Evolutionary conservation across 2,329 filamentous ascomycete genomes (phyloP).

Genomic region (Waltergamsia citrina): DNA sequence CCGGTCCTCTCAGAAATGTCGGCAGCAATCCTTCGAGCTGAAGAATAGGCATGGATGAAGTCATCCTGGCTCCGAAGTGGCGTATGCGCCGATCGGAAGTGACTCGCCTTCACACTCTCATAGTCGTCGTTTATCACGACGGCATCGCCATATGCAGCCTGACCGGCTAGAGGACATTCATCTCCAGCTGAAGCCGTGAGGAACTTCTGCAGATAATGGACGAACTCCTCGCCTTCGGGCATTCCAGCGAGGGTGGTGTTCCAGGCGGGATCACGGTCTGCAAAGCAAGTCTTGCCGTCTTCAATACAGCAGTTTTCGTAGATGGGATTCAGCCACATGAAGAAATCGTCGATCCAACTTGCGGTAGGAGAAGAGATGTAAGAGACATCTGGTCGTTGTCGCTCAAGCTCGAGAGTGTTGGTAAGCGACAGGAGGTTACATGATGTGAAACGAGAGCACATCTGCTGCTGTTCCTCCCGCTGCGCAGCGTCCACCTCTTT

Average conservation of each 20-base stretch:
- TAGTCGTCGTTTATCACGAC: conserved; percentile 65
- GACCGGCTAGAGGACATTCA: conserved; percentile 79
- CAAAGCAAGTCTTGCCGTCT: conserved; percentile 66
- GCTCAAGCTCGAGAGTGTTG: conserved; percentile 88
- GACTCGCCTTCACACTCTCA: conserved; percentile 65
- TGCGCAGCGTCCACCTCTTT: conserved; percentile 70
- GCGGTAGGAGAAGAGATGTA: conserved; percentile 84
- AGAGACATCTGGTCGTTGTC: conserved; percentile 78
- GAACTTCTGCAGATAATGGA: conserved; percentile 79
- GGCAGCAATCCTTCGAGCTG: conserved; percentile 78
- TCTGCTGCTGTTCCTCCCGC: conserved; percentile 66
- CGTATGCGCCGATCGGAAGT: conserved; percentile 87
- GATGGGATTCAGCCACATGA: conserved; percentile 90
- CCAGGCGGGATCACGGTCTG: conserved; percentile 68
- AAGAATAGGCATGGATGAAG: conserved; percentile 84
- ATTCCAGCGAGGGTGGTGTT: conserved; percentile 84
- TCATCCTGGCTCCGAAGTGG: conserved; percentile 81
- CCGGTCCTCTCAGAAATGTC: conserved; percentile 64
- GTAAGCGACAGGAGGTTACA: conserved; percentile 77
- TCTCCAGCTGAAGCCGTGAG: conserved; percentile 69
- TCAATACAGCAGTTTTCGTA: conserved; percentile 64
- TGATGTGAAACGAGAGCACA: conserved; percentile 86
- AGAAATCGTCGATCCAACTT: conserved; percentile 95
- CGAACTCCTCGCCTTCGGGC: conserved; percentile 88
- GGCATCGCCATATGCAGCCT: conserved; percentile 78